These are phyloP conservation scores for Jaltomata sinuosa DNA, from an alignment of 257 asterid species.

Conservation along the genomic window DNA sequence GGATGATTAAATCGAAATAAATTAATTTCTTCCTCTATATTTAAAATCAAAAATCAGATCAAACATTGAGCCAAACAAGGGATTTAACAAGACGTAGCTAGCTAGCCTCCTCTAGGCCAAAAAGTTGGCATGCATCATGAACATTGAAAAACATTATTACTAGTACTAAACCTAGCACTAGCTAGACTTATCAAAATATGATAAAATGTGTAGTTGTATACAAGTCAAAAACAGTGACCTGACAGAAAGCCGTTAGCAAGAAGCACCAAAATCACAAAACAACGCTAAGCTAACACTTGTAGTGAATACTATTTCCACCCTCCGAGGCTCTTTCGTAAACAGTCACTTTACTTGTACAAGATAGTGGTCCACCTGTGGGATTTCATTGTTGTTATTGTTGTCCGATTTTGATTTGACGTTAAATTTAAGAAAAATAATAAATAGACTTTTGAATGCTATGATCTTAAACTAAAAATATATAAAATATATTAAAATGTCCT, in stretches of 20 bases:
- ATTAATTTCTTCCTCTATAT: not conserved
- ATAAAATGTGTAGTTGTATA: not conserved
- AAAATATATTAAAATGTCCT: no score
- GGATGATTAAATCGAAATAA: not conserved
- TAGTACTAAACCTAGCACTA: not conserved
- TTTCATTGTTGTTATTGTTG: no score
- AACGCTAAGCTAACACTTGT: not conserved
- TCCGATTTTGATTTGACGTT: no score
- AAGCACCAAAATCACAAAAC: slow-evolving; percentile 4
- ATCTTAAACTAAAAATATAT: no score
- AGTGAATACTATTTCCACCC: no score
- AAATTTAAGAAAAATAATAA: no score
- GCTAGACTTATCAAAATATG: not conserved
- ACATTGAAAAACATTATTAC: slow-evolving; percentile 1
- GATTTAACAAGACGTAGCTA: not conserved
- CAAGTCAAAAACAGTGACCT: slow-evolving; percentile 19
- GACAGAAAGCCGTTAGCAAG: slow-evolving; percentile 30
- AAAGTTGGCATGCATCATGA: not conserved
- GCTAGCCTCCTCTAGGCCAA: not conserved
- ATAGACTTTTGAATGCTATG: no score
- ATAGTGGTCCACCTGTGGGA: no score
- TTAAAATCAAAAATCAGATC: not conserved
- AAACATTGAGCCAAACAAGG: not conserved
- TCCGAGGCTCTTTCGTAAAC: no score
- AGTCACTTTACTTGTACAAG: no score